phyloP scores from a whole-genome alignment of 1,139 yeast genomes.

The Saccharomycopsis phalli region DNA sequence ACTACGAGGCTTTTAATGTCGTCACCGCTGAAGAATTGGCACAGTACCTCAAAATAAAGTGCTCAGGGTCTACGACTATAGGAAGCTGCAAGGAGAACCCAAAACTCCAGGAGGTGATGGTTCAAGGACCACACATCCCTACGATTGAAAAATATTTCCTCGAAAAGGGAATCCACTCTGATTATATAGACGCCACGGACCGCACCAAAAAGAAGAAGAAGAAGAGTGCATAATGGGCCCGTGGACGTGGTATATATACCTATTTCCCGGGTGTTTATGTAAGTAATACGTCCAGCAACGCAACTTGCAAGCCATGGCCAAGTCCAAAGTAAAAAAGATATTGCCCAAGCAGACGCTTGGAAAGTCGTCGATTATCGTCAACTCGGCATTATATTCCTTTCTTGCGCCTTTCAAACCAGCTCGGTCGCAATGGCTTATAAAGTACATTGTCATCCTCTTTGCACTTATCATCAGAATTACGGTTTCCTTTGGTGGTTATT shows the following conservation, averaged over 20 bases:
- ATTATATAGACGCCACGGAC: constrained; percentile 62
- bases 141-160: constrained; percentile 49
- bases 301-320: background rate
- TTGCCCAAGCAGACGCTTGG: background rate
- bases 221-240: no score
- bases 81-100: constrained; percentile 48
- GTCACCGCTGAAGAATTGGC: constrained; percentile 53
- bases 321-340: background rate
- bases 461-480: constrained; percentile 76
- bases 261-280: no score
- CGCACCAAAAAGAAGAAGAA: constrained; percentile 50
- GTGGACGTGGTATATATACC: no score
- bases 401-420: constrained; percentile 57
- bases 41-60: constrained; percentile 60
- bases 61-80: constrained; percentile 84
- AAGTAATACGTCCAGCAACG: no score
- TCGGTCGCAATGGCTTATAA: constrained; percentile 83
- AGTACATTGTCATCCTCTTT: constrained; percentile 66
- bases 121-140: constrained; percentile 85
- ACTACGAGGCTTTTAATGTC: constrained; percentile 60
- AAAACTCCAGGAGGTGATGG: constrained; percentile 57
- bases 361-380: constrained; percentile 18
- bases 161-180: constrained; percentile 55
- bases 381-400: constrained; percentile 49
- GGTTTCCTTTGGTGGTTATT: constrained; percentile 81